Evolutionary conservation across 2,329 filamentous ascomycete genomes (phyloP).

Genomic region (Talaromyces sp.): DNA sequence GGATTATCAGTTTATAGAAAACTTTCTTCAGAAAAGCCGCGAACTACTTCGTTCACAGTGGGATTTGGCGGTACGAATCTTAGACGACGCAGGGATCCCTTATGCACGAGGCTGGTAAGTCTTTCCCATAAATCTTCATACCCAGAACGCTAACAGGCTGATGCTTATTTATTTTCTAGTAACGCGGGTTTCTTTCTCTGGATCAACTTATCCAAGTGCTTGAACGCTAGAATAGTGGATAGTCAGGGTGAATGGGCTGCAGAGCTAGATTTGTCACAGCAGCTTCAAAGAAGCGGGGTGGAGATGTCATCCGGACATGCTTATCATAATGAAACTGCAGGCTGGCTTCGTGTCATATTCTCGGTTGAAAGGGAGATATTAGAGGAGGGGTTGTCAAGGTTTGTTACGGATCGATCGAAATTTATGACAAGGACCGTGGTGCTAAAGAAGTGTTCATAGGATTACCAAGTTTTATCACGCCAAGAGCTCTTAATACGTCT

Average conservation of each 20-base stretch:
- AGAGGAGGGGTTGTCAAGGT: constrained; percentile 38
- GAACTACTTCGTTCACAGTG: constrained; percentile 29
- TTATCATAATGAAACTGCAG: constrained; percentile 46
- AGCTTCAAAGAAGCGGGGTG: constrained; percentile 48
- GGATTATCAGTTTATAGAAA: constrained; percentile 38
- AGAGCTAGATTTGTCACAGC: constrained; percentile 49
- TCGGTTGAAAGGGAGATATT: constrained; percentile 37
- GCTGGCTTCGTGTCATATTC: constrained; percentile 58
- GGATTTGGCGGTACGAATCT: constrained; percentile 33
- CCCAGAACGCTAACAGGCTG: neutral
- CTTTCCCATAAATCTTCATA: neutral
- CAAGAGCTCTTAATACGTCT: neutral
- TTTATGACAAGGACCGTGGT: neutral
- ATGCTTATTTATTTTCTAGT: constrained; percentile 20
- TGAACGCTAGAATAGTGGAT: constrained; percentile 12
- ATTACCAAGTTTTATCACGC: constrained; percentile 1
- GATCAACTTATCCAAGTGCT: constrained; percentile 37
- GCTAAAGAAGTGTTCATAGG: neutral
- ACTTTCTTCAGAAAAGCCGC: constrained; percentile 29
- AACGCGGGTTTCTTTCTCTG: constrained; percentile 52
- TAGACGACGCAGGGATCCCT: constrained; percentile 39
- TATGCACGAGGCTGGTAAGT: constrained; percentile 37
- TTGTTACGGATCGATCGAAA: constrained; percentile 6
- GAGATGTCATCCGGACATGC: constrained; percentile 50
- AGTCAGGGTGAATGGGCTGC: constrained; percentile 26